Conservation (phyloP, 495 filamentous ascomycete genomes). For the Podospora bellae-mahoneyi region DNA sequence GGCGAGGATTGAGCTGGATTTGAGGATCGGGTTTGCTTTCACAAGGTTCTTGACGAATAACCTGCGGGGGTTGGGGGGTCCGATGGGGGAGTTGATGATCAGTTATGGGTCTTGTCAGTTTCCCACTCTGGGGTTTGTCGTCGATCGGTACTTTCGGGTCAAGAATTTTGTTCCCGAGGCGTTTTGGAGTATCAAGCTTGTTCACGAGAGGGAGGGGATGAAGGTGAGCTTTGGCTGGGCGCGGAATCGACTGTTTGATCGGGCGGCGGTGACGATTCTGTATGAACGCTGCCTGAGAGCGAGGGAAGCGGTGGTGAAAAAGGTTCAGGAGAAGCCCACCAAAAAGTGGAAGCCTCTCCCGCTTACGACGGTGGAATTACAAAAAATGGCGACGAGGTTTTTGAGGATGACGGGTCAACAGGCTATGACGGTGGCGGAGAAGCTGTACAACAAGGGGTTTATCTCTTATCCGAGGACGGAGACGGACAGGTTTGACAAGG, state of each 20-base stretch:
- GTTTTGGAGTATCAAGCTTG: constrained; percentile 90
- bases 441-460: constrained; percentile 89
- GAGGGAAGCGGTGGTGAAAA: constrained; percentile 73
- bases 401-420: constrained; percentile 78
- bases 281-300: constrained; percentile 79
- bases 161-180: constrained; percentile 88
- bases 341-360: constrained; percentile 93
- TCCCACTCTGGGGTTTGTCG: constrained; percentile 92
- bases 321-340: constrained; percentile 83
- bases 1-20: constrained; percentile 86
- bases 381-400: constrained; percentile 88
- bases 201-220: constrained; percentile 70
- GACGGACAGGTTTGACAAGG: constrained; percentile 92
- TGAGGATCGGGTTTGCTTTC: constrained; percentile 87
- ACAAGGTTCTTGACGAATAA: constrained; percentile 82
- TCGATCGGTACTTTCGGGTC: constrained; percentile 90
- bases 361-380: constrained; percentile 95
- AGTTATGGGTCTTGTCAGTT: constrained; percentile 98
- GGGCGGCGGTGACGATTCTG: constrained; percentile 72
- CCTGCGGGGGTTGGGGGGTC: constrained; percentile 62
- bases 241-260: constrained; percentile 81
- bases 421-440: constrained; percentile 86
- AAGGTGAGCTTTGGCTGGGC: constrained; percentile 84
- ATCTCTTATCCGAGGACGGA: constrained; percentile 97
- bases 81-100: constrained; percentile 60